phyloP scores from a whole-genome alignment of 345 rosid species.

The Boechera retrofracta region DNA sequence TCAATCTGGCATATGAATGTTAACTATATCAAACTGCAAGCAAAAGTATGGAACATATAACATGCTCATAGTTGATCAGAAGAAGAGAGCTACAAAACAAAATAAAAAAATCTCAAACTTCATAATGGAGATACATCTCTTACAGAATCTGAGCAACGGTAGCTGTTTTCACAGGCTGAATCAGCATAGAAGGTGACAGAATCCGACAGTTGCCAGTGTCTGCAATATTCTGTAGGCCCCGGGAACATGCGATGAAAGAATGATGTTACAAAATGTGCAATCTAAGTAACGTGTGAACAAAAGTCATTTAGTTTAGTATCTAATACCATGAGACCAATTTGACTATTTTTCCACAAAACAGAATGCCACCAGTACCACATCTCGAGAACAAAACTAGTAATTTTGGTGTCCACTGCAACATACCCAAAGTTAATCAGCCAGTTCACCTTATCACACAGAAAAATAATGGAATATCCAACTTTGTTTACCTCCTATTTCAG shows the following conservation, averaged over 20 bases:
- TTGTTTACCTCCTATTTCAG: conserved; percentile 58
- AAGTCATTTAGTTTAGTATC: conserved; percentile 5
- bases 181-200: conserved; percentile 60
- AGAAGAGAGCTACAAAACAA: conserved; percentile 4
- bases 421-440: conserved; percentile 24
- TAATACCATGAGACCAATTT: conserved; percentile 57
- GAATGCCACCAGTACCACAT: conserved; percentile 96
- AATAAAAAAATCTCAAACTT: conserved; percentile 8
- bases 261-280: conserved; percentile 22
- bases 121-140: conserved; percentile 44
- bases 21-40: conserved; percentile 9
- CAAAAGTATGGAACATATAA: conserved; percentile 9
- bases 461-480: conserved; percentile 9
- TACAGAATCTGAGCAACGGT: conserved; percentile 64
- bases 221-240: conserved; percentile 56
- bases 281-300: conserved; percentile 18
- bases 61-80: conserved; percentile 15
- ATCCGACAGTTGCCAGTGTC: conserved; percentile 43
- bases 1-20: conserved; percentile 10
- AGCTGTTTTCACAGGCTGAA: conserved; percentile 65
- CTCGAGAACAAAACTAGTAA: conserved; percentile 75
- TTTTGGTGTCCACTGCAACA: conserved; percentile 62
- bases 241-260: conserved; percentile 38
- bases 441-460: conserved; percentile 18
- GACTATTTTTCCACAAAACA: conserved; percentile 68